Percentiles rank a stretch among this genome's conserved stretches.
Conservation (phyloP, 768 basidiomycete genomes). For the Mycena sanguinolenta region DNA sequence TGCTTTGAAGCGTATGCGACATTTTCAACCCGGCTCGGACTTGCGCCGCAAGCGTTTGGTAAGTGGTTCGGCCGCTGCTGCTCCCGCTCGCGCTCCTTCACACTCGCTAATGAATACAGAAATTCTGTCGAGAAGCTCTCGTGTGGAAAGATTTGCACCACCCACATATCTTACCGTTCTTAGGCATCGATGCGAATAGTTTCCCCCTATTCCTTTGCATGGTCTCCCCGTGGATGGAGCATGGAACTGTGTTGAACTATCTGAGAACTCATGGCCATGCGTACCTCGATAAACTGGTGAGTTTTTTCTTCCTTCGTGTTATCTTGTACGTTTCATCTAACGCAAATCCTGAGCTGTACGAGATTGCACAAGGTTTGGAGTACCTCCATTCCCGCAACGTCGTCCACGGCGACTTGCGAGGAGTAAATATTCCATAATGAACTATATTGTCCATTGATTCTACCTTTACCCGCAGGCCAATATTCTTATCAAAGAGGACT, state of each 20-base stretch:
- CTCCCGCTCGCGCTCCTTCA: too few species aligned
- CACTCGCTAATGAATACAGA: too few species aligned
- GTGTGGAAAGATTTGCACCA: too few species aligned
- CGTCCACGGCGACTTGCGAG: too few species aligned
- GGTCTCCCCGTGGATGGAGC: conserved; percentile 47
- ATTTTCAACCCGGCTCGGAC: not conserved
- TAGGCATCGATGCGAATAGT: conserved; percentile 34
- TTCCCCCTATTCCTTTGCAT: conserved; percentile 43
- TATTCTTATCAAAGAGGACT: conserved; percentile 5
- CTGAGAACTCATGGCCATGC: conserved; percentile 36
- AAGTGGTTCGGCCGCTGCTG: not conserved
- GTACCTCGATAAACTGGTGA: conserved; percentile 37
- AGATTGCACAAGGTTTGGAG: conserved; percentile 25
- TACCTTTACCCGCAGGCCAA: conserved; percentile 4
- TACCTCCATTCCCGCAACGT: too few species aligned
- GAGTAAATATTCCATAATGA: too few species aligned
- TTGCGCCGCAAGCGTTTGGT: conserved; percentile 14
- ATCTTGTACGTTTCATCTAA: not conserved
- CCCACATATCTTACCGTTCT: too few species aligned
- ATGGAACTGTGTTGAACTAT: conserved; percentile 43
- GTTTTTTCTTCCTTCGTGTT: not conserved
- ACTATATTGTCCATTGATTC: too few species aligned
- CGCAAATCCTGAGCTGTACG: conserved; percentile 28
- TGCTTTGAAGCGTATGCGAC: too few species aligned
- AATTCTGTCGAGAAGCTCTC: too few species aligned